These are phyloP conservation scores for Boeremia lycopersici DNA, from an alignment of 2,329 filamentous ascomycete species.

Conservation along the genomic window DNA sequence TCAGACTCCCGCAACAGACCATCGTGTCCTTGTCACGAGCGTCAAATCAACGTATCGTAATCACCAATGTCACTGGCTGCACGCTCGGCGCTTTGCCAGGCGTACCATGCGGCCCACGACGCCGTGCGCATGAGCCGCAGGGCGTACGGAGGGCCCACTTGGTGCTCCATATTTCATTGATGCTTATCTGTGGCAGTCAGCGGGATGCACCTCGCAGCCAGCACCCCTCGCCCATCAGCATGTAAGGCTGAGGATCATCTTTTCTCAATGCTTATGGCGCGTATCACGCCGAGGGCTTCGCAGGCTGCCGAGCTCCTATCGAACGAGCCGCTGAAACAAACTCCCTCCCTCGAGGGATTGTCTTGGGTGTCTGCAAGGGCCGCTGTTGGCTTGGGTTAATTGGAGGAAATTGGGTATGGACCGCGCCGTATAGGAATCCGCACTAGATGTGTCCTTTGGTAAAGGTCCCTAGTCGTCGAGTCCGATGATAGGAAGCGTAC, in stretches of 20 bases:
- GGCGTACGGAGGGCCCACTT: conserved; percentile 7
- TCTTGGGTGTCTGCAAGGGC: conserved; percentile 1
- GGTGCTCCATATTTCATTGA: conserved; percentile 4
- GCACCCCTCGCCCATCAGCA: background rate
- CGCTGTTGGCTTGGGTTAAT: background rate
- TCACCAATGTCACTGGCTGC: background rate
- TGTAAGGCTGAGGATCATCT: background rate
- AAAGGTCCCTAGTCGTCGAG: background rate
- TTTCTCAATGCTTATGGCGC: background rate
- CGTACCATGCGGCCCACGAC: no score
- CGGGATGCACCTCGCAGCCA: background rate
- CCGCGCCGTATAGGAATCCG: conserved; percentile 3
- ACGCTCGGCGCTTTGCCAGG: no score
- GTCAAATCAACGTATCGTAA: background rate
- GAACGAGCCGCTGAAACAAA: background rate
- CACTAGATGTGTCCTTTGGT: background rate
- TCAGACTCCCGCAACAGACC: no score
- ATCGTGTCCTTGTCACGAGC: no score
- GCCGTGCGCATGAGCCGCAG: background rate
- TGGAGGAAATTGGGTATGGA: conserved; percentile 1
- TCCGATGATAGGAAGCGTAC: background rate
- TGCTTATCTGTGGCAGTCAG: conserved; percentile 15
- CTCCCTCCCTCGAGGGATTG: background rate
- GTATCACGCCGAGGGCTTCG: conserved; percentile 5
- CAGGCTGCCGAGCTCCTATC: conserved; percentile 7